A percentile compares a stretch with the other conserved stretches of the same genome.
Conservation (phyloP, 371 early-diverging fungal genomes). For the Syncephalis plumigaleata region DNA sequence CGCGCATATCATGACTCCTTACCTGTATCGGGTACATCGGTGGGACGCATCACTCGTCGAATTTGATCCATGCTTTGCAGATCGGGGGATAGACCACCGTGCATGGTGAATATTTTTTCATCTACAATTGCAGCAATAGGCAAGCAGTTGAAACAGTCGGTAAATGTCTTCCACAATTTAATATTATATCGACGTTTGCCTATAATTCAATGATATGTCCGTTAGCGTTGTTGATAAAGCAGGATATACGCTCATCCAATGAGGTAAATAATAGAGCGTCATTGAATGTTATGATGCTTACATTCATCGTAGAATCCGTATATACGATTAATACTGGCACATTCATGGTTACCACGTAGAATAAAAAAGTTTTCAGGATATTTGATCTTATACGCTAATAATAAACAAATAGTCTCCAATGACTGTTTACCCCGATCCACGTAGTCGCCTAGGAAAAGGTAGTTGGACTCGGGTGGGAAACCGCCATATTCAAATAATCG, state of each 20-base stretch:
- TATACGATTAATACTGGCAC: conserved; percentile 85
- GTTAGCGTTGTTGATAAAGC: not conserved
- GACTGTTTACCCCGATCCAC: conserved; percentile 94
- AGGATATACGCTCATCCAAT: too few species aligned
- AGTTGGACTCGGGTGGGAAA: conserved; percentile 77
- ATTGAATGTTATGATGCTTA: too few species aligned
- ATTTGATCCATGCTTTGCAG: conserved; percentile 87
- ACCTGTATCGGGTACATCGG: conserved; percentile 86
- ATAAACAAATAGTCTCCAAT: conserved; percentile 84
- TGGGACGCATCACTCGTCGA: conserved; percentile 79
- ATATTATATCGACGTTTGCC: conserved; percentile 82
- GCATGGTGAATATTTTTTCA: conserved; percentile 90
- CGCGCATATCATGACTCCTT: conserved; percentile 17
- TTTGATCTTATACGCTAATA: conserved; percentile 91
- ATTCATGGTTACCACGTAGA: conserved; percentile 94
- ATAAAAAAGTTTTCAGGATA: conserved; percentile 88
- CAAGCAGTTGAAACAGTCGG: conserved; percentile 83
- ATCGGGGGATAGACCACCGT: conserved; percentile 92
- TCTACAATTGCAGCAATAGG: conserved; percentile 91
- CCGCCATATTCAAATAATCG: conserved; percentile 74
- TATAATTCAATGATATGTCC: too few species aligned
- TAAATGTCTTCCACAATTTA: conserved; percentile 86
- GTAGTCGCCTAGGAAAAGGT: conserved; percentile 92
- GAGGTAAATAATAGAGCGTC: too few species aligned
- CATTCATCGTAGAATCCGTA: conserved; percentile 99